A percentile compares a stretch with the other conserved stretches of the same genome.
These are phyloP conservation scores for Chlamydomonas sp. DNA, from an alignment of 139 green algal species.

Conservation along the genomic window DNA sequence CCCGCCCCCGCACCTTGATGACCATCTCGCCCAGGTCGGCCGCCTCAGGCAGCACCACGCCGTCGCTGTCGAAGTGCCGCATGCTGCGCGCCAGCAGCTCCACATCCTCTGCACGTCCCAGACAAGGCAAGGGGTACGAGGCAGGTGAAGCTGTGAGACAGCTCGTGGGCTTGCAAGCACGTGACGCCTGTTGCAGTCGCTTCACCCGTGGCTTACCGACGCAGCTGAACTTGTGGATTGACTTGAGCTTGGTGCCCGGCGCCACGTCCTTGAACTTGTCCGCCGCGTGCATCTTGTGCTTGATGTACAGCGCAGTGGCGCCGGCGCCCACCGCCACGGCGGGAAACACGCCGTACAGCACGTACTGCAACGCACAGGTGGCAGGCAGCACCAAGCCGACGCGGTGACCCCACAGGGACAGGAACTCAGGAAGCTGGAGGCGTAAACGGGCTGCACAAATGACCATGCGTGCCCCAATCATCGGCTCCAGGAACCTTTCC, in stretches of 20 bases:
- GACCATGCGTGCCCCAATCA: not conserved
- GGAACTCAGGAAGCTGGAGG: no score
- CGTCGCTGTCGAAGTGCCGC: slow-evolving; percentile 38
- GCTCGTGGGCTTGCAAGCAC: no score
- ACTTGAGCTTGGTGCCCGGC: slow-evolving; percentile 8
- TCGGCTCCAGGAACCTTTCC: not conserved
- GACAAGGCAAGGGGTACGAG: not conserved
- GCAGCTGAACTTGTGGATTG: slow-evolving; percentile 28
- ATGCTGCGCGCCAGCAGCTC: slow-evolving; percentile 33
- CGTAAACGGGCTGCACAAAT: not conserved
- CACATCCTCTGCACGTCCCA: slow-evolving; percentile 7
- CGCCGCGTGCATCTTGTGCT: not conserved
- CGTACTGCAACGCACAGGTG: slow-evolving; percentile 12
- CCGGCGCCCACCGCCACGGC: not conserved
- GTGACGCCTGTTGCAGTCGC: no score
- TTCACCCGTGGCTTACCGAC: not conserved
- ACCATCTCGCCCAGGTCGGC: slow-evolving; percentile 22
- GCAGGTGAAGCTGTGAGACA: not conserved
- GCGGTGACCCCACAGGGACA: no score
- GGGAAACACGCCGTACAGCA: slow-evolving; percentile 46
- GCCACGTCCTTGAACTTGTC: slow-evolving; percentile 20
- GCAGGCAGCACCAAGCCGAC: not conserved
- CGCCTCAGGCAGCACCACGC: slow-evolving; percentile 1
- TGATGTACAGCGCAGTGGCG: not conserved
- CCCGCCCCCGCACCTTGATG: slow-evolving; percentile 37